Evolutionary conservation across 2,329 filamentous ascomycete species (phyloP).

Genomic region (Colletotrichum destructivum): DNA sequence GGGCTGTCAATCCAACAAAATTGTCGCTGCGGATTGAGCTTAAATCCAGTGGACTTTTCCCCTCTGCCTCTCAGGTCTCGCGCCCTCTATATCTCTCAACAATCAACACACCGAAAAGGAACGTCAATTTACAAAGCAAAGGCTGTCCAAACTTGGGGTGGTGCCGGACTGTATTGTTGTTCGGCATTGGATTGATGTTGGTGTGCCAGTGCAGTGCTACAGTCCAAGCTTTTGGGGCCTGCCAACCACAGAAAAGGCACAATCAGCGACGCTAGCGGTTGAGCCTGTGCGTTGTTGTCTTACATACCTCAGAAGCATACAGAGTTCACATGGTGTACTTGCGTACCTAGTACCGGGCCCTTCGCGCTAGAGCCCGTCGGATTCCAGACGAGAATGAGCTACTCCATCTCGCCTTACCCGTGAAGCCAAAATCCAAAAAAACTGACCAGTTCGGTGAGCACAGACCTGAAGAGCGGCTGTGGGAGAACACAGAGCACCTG

Average conservation of each 20-base stretch:
- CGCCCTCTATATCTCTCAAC: neutral
- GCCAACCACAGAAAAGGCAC: neutral
- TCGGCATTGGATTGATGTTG: conserved; percentile 1
- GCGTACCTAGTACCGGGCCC: no score
- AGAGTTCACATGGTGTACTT: no score
- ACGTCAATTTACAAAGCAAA: neutral
- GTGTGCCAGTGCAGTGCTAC: neutral
- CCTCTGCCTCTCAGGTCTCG: no score
- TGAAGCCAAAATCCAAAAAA: neutral
- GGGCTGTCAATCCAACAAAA: neutral
- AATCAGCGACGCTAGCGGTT: neutral
- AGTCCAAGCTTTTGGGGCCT: conserved; percentile 5
- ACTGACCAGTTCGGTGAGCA: conserved; percentile 24
- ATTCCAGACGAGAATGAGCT: conserved; percentile 7
- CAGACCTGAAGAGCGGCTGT: conserved; percentile 1
- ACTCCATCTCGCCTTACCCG: neutral
- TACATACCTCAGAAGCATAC: no score
- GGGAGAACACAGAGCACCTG: no score
- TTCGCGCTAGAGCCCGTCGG: neutral
- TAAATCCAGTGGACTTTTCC: no score
- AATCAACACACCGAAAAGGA: neutral
- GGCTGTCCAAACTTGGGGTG: neutral
- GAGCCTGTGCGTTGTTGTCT: neutral
- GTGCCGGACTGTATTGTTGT: neutral
- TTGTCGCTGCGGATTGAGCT: neutral